Percentiles rank a stretch among this genome's conserved stretches.
phyloP scores from a whole-genome alignment of 345 rosid species.

The Aquilaria yunnanensis region DNA sequence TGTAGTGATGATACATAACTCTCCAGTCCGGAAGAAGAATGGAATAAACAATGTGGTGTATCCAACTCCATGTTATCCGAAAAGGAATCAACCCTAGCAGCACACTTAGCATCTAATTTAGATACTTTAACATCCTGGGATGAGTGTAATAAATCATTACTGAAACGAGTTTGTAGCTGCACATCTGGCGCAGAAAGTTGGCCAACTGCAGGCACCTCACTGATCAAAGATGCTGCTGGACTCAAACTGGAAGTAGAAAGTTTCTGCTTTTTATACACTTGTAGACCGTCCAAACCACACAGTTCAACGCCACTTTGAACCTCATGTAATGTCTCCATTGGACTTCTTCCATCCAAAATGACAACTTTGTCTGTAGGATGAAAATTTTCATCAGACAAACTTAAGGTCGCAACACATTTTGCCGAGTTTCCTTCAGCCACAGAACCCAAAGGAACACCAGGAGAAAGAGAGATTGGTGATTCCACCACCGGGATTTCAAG shows the following conservation, averaged over 20 bases:
- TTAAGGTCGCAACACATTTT: conserved; percentile 30
- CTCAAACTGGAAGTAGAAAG: conserved; percentile 24
- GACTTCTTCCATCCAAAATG: conserved; percentile 19
- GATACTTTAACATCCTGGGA: conserved; percentile 19
- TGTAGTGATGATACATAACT: conserved; percentile 23
- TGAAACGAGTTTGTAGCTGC: conserved; percentile 18
- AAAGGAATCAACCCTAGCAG: conserved; percentile 21
- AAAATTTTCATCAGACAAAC: conserved; percentile 27
- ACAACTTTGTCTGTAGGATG: conserved; percentile 17
- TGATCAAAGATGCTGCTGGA: conserved; percentile 16
- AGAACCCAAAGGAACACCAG: conserved; percentile 22
- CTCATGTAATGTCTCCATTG: conserved; percentile 19
- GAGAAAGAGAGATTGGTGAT: conserved; percentile 25
- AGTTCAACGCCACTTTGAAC: conserved; percentile 19
- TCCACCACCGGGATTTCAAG: conserved; percentile 23
- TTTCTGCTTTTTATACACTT: conserved; percentile 27
- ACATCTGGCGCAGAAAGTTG: conserved; percentile 18
- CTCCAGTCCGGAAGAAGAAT: conserved; percentile 13
- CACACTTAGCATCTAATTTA: conserved; percentile 12
- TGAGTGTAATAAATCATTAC: conserved; percentile 16
- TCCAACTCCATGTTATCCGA: conserved; percentile 20
- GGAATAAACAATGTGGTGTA: conserved; percentile 18
- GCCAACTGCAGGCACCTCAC: conserved; percentile 21
- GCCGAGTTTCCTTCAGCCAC: conserved; percentile 21
- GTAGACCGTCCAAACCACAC: conserved; percentile 18